phyloP scores from a whole-genome alignment of 805 yeast species.

The Candida cerambycidarum region DNA sequence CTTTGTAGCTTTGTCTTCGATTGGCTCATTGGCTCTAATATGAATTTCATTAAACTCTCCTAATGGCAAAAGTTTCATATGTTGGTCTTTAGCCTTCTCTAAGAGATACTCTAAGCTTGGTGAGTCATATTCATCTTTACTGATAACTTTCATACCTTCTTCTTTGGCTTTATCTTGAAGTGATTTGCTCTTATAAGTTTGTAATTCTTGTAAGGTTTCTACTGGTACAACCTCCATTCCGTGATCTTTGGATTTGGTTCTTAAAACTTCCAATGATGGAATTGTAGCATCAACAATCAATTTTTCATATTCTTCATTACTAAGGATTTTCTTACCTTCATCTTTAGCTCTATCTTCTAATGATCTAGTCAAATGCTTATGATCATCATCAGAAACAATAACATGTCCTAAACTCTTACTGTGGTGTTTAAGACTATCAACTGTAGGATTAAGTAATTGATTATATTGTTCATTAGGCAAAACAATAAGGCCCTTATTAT shows the following conservation, averaged over 20 bases:
- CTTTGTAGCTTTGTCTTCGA: conserved; percentile 16
- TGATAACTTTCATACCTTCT: conserved; percentile 18
- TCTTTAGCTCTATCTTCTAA: conserved; percentile 28
- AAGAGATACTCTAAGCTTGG: conserved; percentile 17
- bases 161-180: conserved; percentile 19
- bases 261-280: conserved; percentile 27
- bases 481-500: conserved; percentile 20
- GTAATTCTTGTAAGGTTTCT: conserved; percentile 24
- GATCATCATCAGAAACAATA: conserved; percentile 14
- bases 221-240: conserved; percentile 28
- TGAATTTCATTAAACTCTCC: conserved; percentile 14
- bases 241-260: conserved; percentile 23
- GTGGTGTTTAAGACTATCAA: conserved; percentile 27
- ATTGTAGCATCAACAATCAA: conserved; percentile 28
- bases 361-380: conserved; percentile 18
- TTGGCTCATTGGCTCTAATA: conserved; percentile 14
- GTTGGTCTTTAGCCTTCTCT: conserved; percentile 12
- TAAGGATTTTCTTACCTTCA: conserved; percentile 12
- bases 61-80: conserved; percentile 14
- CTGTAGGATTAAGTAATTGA: conserved; percentile 25
- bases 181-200: conserved; percentile 12
- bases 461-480: conserved; percentile 29
- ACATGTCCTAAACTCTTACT: conserved; percentile 15
- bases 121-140: conserved; percentile 18
- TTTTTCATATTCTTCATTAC: conserved; percentile 28